Evolutionary conservation across 345 rosid species (phyloP), one percentile per base, ranked within the genome.

Genomic region (Acer campestre): DNA sequence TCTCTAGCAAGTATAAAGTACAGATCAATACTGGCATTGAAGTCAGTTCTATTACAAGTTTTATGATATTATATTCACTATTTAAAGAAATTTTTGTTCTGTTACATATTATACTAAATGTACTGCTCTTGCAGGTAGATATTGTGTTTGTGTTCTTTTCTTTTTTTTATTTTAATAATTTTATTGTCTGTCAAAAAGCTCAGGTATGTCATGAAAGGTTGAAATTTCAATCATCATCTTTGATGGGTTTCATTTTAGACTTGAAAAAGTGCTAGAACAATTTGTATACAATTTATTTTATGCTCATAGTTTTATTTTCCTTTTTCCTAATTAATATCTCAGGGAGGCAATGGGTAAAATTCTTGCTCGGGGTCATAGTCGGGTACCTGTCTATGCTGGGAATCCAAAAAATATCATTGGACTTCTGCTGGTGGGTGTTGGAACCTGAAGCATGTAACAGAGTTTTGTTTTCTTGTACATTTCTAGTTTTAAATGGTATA

Each of bases 311-410:
- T 59, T 16, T 66, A 18, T 70, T 51, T 77, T 75, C 61, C 61
- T 22, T 23, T 72, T 63, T 38, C 40, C 42, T 17, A 56, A 74
- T 63, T 10, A 70, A 73, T 77, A 62, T 83, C 76, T 65, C 80
- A 95, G 99, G 99, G 97, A 92, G 84, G 97, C 97, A 76, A 88
- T 95, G 95, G 91, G 92, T 42, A 94, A 89, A 83, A 75, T 95
- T 82, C 97, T 93, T 27, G 94, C 98, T 67, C 93, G 99, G 42
- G 99, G 99, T 55, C 99, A 95, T 73, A 95, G 99, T 82, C 85
- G 99, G 42, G 92, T 95, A 79, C 99, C 99, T 80, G 98, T 95
- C 73, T 95, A 92, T 82, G 85, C 94, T 5, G 93, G 93, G 59
- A 95, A 88, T 86, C 95, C 93, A 23, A 95, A 87, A 82, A 95